Evolutionary conservation across 805 yeast genomes (phyloP).

Genomic region (Candida stauntonica): DNA sequence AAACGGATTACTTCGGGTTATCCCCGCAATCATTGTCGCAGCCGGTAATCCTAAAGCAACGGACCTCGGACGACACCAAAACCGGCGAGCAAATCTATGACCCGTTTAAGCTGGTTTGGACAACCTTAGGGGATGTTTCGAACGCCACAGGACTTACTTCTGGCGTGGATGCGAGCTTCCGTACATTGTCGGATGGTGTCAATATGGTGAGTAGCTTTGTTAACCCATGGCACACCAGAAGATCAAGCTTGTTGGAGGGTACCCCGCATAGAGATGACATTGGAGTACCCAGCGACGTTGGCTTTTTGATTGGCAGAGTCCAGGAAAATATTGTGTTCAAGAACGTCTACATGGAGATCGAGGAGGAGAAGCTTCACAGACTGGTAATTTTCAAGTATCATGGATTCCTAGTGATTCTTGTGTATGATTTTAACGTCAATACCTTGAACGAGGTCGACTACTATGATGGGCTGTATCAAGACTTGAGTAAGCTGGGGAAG

Average conservation of each 20-base stretch:
- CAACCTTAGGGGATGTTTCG: conserved; percentile 24
- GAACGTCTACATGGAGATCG: conserved; percentile 18
- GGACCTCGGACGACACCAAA: conserved; percentile 16
- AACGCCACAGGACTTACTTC: conserved; percentile 22
- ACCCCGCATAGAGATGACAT: not conserved
- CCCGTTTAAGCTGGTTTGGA: conserved; percentile 25
- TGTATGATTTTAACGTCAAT: conserved; percentile 19
- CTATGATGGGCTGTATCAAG: conserved; percentile 11
- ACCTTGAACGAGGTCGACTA: conserved; percentile 14
- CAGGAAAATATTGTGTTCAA: conserved; percentile 19
- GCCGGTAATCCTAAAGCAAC: conserved; percentile 24
- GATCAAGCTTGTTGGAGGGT: not conserved
- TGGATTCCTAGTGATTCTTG: conserved; percentile 7
- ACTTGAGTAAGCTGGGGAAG: conserved; percentile 9
- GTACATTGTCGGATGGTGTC: conserved; percentile 12
- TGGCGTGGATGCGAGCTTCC: conserved; percentile 19
- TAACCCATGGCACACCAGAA: not conserved
- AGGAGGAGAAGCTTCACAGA: conserved; percentile 17
- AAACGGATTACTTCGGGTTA: conserved; percentile 13
- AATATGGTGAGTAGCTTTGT: conserved; percentile 5
- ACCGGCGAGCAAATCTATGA: conserved; percentile 17
- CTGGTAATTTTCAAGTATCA: conserved; percentile 17
- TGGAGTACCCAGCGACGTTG: not conserved
- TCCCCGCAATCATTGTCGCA: conserved; percentile 12
- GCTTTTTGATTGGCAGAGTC: conserved; percentile 18